Evolutionary conservation across 371 early-diverging fungal genomes (phyloP), one percentile per base, ranked within the genome.

Genomic region (Syncephalastrum sp.): DNA sequence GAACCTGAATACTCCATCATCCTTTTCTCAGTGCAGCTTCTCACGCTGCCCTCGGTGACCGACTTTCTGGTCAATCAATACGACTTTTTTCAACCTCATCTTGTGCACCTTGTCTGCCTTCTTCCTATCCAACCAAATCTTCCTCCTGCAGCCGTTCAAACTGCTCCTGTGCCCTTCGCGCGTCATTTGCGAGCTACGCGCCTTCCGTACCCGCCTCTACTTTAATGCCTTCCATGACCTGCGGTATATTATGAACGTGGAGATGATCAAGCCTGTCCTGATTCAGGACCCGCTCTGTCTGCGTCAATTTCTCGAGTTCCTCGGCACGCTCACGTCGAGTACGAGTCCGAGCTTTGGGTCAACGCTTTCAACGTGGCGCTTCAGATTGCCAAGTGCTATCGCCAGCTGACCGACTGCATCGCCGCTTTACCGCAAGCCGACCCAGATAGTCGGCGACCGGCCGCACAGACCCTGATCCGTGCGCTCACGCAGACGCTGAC

Each of bases 341-440:
- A 91, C 59, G 97, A 97, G 72, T 82, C 88, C 4, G 91, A 92
- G 48, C 87, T 90, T 1, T 96, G 96, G 96, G 85, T 93, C 29
- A 86, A 92, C 63, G 93, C 95, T 0, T 96, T 96, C 70, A 92
- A 93, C 56, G 87, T 93, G 8, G 89, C 92, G 2, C 71, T 90
- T 16, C 91, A 89, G 54, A 87, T 88, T 23, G 91, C 87, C 50
- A 91, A 86, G 63, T 91, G 85, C 61, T 91, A 84, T 53, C 82
- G 91, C 4, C 86, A 86, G 57, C 85, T 91, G 65, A 82, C 92
- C 6, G 90, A 91, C 50, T 92, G 93, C 60, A 93, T 90, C 63
- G 79, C 83, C 24, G 63, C 61, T 53, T 33, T 75, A n/a, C 63
- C 67, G 3, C 80, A 79, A 0, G 61, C 69, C 3, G 74, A 85